Base-by-base conservation (phyloP, 148 eudicot genomes). In the Camellia sinensis region DNA sequence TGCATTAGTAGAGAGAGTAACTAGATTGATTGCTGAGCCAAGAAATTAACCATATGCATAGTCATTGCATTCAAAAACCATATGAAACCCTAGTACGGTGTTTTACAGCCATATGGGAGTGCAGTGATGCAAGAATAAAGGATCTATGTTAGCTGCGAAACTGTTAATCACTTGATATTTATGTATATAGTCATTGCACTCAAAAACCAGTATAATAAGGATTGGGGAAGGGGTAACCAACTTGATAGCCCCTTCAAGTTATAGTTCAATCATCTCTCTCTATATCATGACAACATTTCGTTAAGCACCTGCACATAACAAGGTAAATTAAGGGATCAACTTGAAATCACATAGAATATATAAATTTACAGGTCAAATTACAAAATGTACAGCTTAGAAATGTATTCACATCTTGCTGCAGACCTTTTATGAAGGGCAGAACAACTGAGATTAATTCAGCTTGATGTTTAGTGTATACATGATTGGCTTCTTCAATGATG, bases 401-500 rank as follows among this genome's bases (percentile, higher is more conserved):
- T 29, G 18, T 52, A 54, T 78, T 29, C 78, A 82, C 21, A 71
- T 86, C 84, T 40, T 79, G 85, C 62, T 85, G 82, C 52, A 87
- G 45, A 82, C 89, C 84, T 10, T 90, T 90, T 41, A 95, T 83
- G 87, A 91, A 95, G 29, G 92, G 85, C 72, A 89, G 74, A 65
- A 91, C 89, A 70, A 83, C 88, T 4, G 92, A 84, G 57, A 78
- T 82, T 59, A 93, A 71, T 72, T 93, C 87, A 73, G 80, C 81
- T 80, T 85, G 91, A 80, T 95, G 94, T 59, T 84, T 70, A 73
- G 87, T 63, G 77, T 84, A 93, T 7, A 82, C n/a, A 80, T 94
- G 97, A 84, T 95, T 81, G 19, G 98, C 91, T 67, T 89, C 92
- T 89, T 93, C 88, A 13, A 93, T 82, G 40, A 91, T 82, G 43